Evolutionary conservation across 306 rosid species (phyloP).

Genomic region (Carpinus viminea): DNA sequence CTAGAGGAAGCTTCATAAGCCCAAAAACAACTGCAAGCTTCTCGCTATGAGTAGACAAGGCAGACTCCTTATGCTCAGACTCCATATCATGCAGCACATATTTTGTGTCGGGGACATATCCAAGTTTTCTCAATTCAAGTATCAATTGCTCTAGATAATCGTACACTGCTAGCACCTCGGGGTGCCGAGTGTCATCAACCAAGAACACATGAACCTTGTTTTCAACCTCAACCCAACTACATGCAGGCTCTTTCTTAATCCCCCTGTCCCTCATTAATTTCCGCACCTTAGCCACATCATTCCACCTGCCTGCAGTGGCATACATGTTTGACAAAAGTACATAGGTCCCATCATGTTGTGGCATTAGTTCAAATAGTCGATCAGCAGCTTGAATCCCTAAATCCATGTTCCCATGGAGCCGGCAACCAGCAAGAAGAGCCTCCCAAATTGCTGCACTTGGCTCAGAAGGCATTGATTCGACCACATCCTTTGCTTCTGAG

Average conservation of each 20-base stretch:
- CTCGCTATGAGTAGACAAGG: conserved; percentile 52
- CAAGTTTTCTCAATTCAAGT: conserved; percentile 48
- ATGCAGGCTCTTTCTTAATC: conserved; percentile 57
- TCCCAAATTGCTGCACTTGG: conserved; percentile 51
- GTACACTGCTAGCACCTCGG: conserved; percentile 52
- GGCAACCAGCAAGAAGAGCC: conserved; percentile 57
- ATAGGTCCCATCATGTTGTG: conserved; percentile 51
- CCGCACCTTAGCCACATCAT: conserved; percentile 54
- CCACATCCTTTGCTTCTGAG: conserved; percentile 41
- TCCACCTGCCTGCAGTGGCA: conserved; percentile 51
- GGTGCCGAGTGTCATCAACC: conserved; percentile 51
- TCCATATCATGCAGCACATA: conserved; percentile 55
- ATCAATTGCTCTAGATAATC: conserved; percentile 46
- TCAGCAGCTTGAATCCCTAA: conserved; percentile 50
- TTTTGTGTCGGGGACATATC: conserved; percentile 49
- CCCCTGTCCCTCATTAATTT: conserved; percentile 49
- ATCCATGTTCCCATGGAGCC: conserved; percentile 48
- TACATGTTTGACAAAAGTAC: conserved; percentile 51
- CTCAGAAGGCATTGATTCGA: conserved; percentile 49
- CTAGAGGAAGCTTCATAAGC: conserved; percentile 51
- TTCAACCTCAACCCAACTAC: conserved; percentile 63
- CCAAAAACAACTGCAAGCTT: conserved; percentile 56
- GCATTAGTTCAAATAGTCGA: conserved; percentile 42
- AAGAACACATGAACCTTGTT: conserved; percentile 49
- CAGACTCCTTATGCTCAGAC: conserved; percentile 47